phyloP scores from a whole-genome alignment of 306 rosid species.

The Argentina anserina region DNA sequence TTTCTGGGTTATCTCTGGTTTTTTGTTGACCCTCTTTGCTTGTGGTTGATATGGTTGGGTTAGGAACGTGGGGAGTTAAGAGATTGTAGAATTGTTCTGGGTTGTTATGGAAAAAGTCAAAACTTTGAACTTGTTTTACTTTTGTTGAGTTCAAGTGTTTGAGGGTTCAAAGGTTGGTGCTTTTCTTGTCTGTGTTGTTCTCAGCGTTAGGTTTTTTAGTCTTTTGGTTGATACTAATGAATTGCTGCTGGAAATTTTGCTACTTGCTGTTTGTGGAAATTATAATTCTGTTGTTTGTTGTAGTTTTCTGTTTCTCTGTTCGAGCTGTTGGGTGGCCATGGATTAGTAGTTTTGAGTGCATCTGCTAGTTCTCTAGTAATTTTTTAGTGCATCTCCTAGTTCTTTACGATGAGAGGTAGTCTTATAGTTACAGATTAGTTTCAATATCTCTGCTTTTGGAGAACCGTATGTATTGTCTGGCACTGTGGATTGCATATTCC shows the following conservation, averaged over 20 bases:
- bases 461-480: background rate
- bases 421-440: background rate
- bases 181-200: background rate
- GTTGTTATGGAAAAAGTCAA: background rate
- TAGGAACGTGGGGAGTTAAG: conserved; percentile 6
- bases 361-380: too few species aligned
- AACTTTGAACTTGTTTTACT: background rate
- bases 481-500: background rate
- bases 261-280: background rate
- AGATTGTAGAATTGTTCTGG: conserved; percentile 8
- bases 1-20: background rate
- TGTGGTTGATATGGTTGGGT: conserved; percentile 21
- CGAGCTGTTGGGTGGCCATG: background rate
- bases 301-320: background rate
- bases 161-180: background rate
- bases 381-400: background rate
- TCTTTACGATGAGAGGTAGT: background rate
- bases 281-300: background rate
- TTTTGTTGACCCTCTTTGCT: background rate
- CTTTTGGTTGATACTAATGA: background rate
- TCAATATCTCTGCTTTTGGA: background rate
- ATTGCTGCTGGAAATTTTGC: background rate
- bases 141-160: background rate
- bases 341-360: background rate
- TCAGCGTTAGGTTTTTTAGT: background rate